A percentile compares a stretch with the other conserved stretches of the same genome.
Conservation (phyloP, 352 stramenopile genomes). For the Pythium sp. region DNA sequence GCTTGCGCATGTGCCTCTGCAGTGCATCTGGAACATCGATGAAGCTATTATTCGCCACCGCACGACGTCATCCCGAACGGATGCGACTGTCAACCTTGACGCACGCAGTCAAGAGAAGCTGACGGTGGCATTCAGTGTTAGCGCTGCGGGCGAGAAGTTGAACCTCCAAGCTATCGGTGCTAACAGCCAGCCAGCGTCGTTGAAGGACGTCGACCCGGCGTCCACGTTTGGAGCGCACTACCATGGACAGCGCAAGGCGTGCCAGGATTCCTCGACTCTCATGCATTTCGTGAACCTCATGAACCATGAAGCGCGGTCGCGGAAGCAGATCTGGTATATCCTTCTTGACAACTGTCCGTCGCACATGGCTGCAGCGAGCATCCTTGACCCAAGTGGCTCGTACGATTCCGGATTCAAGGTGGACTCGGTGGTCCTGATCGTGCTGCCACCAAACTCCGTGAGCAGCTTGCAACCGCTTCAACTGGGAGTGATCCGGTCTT, state of each 20-base stretch:
- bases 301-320: conserved; percentile 49
- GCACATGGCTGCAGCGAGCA: conserved; percentile 59
- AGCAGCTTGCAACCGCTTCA: conserved; percentile 50
- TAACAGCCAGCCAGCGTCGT: conserved; percentile 28
- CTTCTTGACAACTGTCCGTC: conserved; percentile 63
- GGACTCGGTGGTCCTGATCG: conserved; percentile 61
- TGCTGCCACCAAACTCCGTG: conserved; percentile 47
- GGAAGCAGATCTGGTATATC: conserved; percentile 69
- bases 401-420: conserved; percentile 62
- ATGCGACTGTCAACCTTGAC: conserved; percentile 46
- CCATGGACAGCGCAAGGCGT: conserved; percentile 36
- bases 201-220: conserved; percentile 39
- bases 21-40: conserved; percentile 76
- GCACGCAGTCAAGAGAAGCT: conserved; percentile 44
- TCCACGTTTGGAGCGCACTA: conserved; percentile 40
- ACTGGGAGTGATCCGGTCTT: conserved; percentile 49
- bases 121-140: conserved; percentile 54
- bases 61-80: conserved; percentile 34
- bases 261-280: conserved; percentile 53
- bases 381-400: conserved; percentile 54
- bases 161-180: conserved; percentile 58
- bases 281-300: conserved; percentile 56
- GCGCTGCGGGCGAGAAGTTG: conserved; percentile 63
- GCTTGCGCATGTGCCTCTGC: conserved; percentile 37
- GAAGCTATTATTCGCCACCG: conserved; percentile 49